Conservation (phyloP, 2,329 filamentous ascomycete species). For the Trichothecium sympodiale region DNA sequence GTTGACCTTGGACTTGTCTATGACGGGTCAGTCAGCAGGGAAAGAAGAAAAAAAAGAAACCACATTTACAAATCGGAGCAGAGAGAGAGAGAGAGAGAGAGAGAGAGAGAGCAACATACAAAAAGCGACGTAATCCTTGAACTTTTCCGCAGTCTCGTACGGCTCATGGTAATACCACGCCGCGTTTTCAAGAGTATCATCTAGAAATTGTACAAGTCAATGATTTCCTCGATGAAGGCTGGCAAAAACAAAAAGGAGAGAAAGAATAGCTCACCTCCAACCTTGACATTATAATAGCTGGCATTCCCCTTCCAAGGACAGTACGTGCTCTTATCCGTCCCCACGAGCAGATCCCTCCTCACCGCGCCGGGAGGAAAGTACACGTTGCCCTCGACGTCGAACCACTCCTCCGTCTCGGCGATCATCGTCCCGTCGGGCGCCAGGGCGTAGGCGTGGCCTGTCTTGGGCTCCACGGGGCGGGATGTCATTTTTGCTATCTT, state of each 20-base stretch:
- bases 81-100: constrained; percentile 40
- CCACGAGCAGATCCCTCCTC: constrained; percentile 28
- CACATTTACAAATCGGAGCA: too few species aligned
- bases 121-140: constrained; percentile 30
- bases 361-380: constrained; percentile 33
- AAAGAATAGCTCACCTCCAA: too few species aligned
- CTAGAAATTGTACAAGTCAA: not conserved
- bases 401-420: constrained; percentile 38
- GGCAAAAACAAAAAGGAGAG: too few species aligned
- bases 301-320: constrained; percentile 49
- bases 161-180: constrained; percentile 49
- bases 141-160: constrained; percentile 33
- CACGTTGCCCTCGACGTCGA: constrained; percentile 47
- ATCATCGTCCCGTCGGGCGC: constrained; percentile 35
- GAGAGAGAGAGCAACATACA: too few species aligned
- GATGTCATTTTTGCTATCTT: too few species aligned
- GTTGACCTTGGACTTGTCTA: too few species aligned
- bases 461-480: constrained; percentile 7
- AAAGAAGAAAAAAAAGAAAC: too few species aligned
- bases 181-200: too few species aligned
- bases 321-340: constrained; percentile 33
- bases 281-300: constrained; percentile 34
- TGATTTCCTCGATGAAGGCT: not conserved
- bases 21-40: too few species aligned
- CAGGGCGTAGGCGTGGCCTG: constrained; percentile 25